Evolutionary conservation across 2,329 filamentous ascomycete species (phyloP), one percentile per base, ranked within the genome.

Genomic region (Neoarthrinium moseri): DNA sequence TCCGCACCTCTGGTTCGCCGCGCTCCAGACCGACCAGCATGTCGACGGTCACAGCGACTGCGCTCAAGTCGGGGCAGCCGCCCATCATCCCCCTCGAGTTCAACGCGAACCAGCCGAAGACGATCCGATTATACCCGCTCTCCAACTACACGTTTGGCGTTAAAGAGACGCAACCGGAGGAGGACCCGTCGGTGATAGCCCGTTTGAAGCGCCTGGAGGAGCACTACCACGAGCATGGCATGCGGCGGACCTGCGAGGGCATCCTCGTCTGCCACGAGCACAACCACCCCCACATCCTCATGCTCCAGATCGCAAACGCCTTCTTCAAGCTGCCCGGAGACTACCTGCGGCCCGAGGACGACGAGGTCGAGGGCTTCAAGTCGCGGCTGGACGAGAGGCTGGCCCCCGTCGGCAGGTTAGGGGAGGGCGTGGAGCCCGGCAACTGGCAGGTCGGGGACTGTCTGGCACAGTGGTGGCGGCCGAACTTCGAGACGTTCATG

Each of bases 401-500:
- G 43, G 94, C 94, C 2, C 94, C 94, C 1, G 89, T 94, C n/a
- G 90, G 90, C 44, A 85, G 86, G 39, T 83, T 89, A 21, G 88
- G 90, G 50, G 88, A 95, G 67, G 89, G 88, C 40, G 89, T 94
- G 58, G 91, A 92, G 65, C 65, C 68, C 0, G 88, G 89, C 53
- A 90, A 96, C 63, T 99, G 94, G 94, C 81, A 95, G 66, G 84
- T 99, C 56, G 90, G 89, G 57, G 94, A 97, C 66, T 96, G 91
- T 39, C 78, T 99, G 46, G 92, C 94, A 44, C 91, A 96, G 72
- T 99, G 94, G 94, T 99, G 92, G 91, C 80, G 94, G 47, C 94
- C 94, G 44, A 99, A 97, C 74, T 96, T 97, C 65, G 94, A 99
- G 76, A 97, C 94, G 2, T 97, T 97, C 77, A 96, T 99, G 91